These are phyloP conservation scores for Cryphonectria naterciae DNA, from an alignment of 2,329 filamentous ascomycete species.

Conservation along the genomic window DNA sequence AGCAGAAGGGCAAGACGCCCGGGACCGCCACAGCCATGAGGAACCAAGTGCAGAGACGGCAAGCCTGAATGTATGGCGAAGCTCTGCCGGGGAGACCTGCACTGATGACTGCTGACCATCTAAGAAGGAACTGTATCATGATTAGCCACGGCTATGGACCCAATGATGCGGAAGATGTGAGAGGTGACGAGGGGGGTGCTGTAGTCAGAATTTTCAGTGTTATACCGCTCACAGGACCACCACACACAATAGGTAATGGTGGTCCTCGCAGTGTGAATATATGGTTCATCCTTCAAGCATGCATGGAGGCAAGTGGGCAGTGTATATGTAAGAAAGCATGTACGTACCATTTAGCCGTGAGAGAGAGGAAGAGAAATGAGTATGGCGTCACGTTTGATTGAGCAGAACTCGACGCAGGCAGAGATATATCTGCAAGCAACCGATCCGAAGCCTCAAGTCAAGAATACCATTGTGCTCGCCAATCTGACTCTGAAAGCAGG, in stretches of 20 bases:
- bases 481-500: background rate
- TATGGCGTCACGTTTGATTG: background rate
- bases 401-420: background rate
- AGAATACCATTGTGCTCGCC: background rate
- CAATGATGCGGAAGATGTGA: background rate
- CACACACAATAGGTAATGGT: constrained; percentile 30
- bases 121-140: background rate
- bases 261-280: constrained; percentile 27
- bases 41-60: background rate
- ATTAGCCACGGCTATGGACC: background rate
- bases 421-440: background rate
- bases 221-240: constrained; percentile 25
- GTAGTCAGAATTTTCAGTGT: constrained; percentile 31
- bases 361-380: background rate
- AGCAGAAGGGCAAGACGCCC: background rate
- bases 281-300: constrained; percentile 26
- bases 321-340: constrained; percentile 1
- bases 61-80: background rate
- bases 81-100: background rate
- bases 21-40: background rate
- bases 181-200: constrained; percentile 16
- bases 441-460: background rate
- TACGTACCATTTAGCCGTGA: background rate
- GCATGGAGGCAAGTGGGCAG: background rate
- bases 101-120: background rate